Base-by-base conservation (phyloP, 2,329 filamentous ascomycete genomes). In the Samsoniella hepiali region DNA sequence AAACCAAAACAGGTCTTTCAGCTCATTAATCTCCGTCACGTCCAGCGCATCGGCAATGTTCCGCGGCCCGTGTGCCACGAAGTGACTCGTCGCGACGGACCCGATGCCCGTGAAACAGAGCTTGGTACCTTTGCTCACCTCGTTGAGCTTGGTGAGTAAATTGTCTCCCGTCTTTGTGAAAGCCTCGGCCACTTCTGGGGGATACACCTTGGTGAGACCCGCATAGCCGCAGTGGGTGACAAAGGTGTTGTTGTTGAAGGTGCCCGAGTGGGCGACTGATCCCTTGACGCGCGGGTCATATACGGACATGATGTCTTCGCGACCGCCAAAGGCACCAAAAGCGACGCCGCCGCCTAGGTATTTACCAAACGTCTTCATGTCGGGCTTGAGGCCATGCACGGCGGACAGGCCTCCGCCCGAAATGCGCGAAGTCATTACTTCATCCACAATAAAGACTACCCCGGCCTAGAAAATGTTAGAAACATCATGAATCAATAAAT, bases 341-440 rank as follows among this genome's bases (percentile, higher is more conserved):
- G 84, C 79, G 68, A 89, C 79, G 0, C 88, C 88, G 3, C 88
- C 88, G 6, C 87, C 88, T 2, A 90, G 74, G 68, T 83, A 90
- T 69, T 90, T 91, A 0, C 88, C 88, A 47, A 90, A 72, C 0
- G 86, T 87, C 51, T 82, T 85, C 59, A 90, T 71, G 69, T 90
- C 88, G 0, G 88, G 86, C 2, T 74, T 75, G 8, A 88, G 70
- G 2, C 73, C 77, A 32, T 76, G 64, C 29, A 74, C 65, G 2
- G 72, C 69, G 6, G 80, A 78, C 3, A 86, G 71, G 0, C 88
- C 87, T 7, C 78, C 74, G 1, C 76, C 76, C 3, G 69, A 70
- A 34, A 90, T 73, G 2, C 88, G 79, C 3, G 84, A 88, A 0
- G 88, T 90, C 82, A 90, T 88, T 6, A 91, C 88, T 73, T 91